These are phyloP conservation scores for Conringia planisiliqua DNA, from an alignment of 345 rosid genomes.

Conservation along the genomic window DNA sequence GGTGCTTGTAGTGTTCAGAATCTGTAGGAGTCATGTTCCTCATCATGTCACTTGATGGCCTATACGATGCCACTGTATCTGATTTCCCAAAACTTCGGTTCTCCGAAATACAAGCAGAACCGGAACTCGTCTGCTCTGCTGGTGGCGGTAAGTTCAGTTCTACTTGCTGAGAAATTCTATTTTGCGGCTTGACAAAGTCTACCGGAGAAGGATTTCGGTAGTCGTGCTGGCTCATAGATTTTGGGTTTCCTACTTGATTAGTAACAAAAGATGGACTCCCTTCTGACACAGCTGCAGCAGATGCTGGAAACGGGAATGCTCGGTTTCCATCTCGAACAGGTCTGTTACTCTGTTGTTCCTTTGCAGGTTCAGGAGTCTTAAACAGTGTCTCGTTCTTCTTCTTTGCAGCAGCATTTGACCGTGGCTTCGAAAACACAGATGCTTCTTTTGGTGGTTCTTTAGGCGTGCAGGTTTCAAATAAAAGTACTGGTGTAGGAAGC, in stretches of 20 bases:
- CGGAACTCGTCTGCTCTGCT: conserved; percentile 40
- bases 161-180: conserved; percentile 62
- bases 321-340: conserved; percentile 39
- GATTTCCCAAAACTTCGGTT: conserved; percentile 44
- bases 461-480: conserved; percentile 42
- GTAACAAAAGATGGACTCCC: conserved; percentile 38
- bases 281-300: conserved; percentile 36
- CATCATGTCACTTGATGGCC: conserved; percentile 37
- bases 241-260: conserved; percentile 37
- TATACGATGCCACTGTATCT: conserved; percentile 33
- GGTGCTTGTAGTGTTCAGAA: conserved; percentile 42
- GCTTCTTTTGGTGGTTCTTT: conserved; percentile 41
- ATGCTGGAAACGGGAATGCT: conserved; percentile 35
- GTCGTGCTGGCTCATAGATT: conserved; percentile 37
- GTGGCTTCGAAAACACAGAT: conserved; percentile 36
- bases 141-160: conserved; percentile 76
- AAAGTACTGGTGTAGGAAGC: conserved; percentile 73
- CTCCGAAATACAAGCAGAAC: conserved; percentile 37
- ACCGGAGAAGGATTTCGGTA: conserved; percentile 34
- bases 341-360: conserved; percentile 31
- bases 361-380: conserved; percentile 35
- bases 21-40: conserved; percentile 41
- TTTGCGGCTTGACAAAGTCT: conserved; percentile 39
- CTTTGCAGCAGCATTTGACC: conserved; percentile 27
- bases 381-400: conserved; percentile 37